A percentile compares a stretch with the other conserved stretches of the same genome.
phyloP scores from a whole-genome alignment of 331 rosid genomes.

The Malus hybrid region DNA sequence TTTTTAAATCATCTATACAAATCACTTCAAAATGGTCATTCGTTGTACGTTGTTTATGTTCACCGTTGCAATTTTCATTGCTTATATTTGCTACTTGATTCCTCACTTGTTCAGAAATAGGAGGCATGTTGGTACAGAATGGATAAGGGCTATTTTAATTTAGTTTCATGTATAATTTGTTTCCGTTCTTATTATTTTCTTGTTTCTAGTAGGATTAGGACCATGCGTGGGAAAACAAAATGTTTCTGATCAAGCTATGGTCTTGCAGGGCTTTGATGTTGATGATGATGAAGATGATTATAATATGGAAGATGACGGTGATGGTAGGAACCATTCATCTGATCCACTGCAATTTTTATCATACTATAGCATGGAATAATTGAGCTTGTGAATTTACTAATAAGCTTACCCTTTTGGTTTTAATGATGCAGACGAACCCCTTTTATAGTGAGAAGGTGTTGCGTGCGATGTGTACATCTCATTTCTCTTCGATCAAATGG shows the following conservation, averaged over 20 bases:
- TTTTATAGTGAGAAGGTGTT: background rate
- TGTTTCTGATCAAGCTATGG: background rate
- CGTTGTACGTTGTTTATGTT: background rate
- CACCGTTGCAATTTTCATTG: background rate
- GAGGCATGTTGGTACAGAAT: background rate
- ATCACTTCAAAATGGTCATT: background rate
- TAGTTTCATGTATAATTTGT: background rate
- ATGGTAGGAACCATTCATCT: background rate
- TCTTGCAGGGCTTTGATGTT: constrained; percentile 13
- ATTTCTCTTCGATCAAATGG: background rate
- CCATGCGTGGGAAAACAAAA: constrained; percentile 1
- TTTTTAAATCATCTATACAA: background rate
- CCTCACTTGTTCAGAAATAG: background rate
- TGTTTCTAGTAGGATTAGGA: background rate
- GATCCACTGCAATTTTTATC: background rate
- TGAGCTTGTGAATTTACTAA: background rate
- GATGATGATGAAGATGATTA: constrained; percentile 31
- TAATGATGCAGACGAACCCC: background rate
- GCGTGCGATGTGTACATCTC: background rate
- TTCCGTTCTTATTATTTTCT: background rate
- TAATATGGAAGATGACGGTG: constrained; percentile 9
- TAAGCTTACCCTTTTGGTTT: background rate
- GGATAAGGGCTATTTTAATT: background rate
- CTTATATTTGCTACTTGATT: background rate
- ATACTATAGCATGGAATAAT: background rate